Evolutionary conservation across 805 yeast species (phyloP), one percentile per base, ranked within the genome.

Genomic region (Lipomyces mesembrius): DNA sequence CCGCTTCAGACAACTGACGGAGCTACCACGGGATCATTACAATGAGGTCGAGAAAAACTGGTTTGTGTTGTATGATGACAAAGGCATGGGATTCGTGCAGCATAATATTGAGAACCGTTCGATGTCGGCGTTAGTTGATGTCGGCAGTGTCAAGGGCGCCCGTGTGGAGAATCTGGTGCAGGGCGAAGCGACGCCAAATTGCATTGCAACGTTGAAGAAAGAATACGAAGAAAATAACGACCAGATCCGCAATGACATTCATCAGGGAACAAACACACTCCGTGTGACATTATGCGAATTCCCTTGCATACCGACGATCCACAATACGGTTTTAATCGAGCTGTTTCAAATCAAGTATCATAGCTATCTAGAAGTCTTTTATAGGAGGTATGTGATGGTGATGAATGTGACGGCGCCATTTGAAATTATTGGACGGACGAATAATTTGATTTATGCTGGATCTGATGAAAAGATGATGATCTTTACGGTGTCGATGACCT

Each of bases 241-340:
- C 29, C 35, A 59, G 43, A n/a, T 27, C 22, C 9, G 20, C 9
- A 57, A 64, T 35, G 58, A 12, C 2, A 51, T 66, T 46, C 71
- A 67, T 56, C 71, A 67, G 52, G 70, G 59, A 11, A 59, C 71
- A 7, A 67, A 67, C 57, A 59, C 70, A 2, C 59, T 67, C 14
- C 61, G 71, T 14, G 71, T 67, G n/a, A 67, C 71, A 7, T 51
- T 67, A 17, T 67, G 71, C 59, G 60, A 67, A 32, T 67, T 67
- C 56, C 71, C 71, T 1, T 67, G 71, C 37, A 66, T 67, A 37
- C 70, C 71, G 14, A 67, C 71, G 11, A 67, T 67, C 37, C 70
- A 67, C 60, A 67, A 67, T 49, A 67, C 71, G 20, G 71, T 66
- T 27, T 27, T 62, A 25, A 57, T 67, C 49, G 64, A 67, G 53